Evolutionary conservation across 176 grass and related monocot genomes (phyloP), one percentile per base, ranked within the genome.

Genomic region (Carex cristatella): DNA sequence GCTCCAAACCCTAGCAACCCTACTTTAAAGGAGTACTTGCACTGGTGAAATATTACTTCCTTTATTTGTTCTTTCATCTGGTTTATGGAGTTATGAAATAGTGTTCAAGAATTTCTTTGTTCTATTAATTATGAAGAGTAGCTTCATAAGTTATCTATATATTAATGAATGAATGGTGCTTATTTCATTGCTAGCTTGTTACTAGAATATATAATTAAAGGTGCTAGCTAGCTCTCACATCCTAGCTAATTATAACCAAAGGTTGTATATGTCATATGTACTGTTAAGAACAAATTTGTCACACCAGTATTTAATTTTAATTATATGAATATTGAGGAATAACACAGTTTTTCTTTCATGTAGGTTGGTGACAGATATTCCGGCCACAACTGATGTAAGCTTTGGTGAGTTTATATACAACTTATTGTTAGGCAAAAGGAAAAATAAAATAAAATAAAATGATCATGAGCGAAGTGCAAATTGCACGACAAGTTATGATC

Each of bases 351-450:
- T 88, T 49, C 38, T 40, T 10, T 30, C 83, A 37, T 86, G 83
- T 83, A 92, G 90, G 92, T 30, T 94, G 88, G 90, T 94, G 7
- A 88, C 88, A 27, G 85, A 92, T 78, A 94, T 94, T 77, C 92
- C 92, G 48, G 90, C 83, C 16, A 87, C 92, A 62, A 90, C 90
- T 63, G 84, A 89, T 51, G 30, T 28, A 13, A 86, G 35, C 61
- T 88, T 84, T 59, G 92, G 92, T 91, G 66, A 88, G 85, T 65
- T 28, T 0, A 74, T 40, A 40, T 40, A 40, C 38, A 40, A 48
- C 2, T 5, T 69, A 12, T 35, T 32, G 46, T 9, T 48, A 48
- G 46, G 46, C 1, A 48, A 48, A 9, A 48, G 7, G 8, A 10
- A 48, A 8, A 9, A 10, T 40, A 40, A 40, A 9, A 48, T 48